Evolutionary conservation across 257 asterid species (phyloP).

Genomic region (Solanum bukasovii): DNA sequence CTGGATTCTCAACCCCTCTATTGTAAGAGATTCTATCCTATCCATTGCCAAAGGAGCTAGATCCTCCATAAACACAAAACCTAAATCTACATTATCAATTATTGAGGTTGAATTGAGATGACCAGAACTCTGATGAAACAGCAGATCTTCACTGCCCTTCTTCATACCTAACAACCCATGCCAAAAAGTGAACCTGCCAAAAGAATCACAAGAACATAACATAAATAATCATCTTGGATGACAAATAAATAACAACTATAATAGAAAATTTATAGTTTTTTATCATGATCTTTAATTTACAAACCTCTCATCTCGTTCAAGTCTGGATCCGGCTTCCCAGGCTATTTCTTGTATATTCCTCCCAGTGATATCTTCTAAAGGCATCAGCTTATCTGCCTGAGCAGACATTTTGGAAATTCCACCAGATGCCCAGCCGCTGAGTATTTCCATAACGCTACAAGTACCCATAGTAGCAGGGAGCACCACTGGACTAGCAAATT

Average conservation of each 20-base stretch:
- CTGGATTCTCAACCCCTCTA: conserved; percentile 72
- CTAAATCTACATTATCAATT: conserved; percentile 22
- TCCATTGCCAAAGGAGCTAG: conserved; percentile 49
- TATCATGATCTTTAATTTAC: conserved; percentile 11
- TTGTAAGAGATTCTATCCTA: conserved; percentile 50
- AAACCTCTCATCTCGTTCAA: conserved; percentile 35
- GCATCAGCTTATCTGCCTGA: conserved; percentile 51
- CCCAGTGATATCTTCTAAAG: conserved; percentile 70
- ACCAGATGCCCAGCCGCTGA: conserved; percentile 55
- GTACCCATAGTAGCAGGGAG: conserved; percentile 58
- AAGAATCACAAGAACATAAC: background rate
- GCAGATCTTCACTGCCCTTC: conserved; percentile 3
- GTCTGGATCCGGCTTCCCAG: conserved; percentile 27
- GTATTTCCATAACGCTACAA: conserved; percentile 33
- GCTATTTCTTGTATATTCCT: conserved; percentile 50
- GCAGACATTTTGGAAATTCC: conserved; percentile 56
- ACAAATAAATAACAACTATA: background rate
- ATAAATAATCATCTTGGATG: conserved; percentile 1
- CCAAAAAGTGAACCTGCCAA: conserved; percentile 23
- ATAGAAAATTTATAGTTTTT: background rate
- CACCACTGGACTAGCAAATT: conserved; percentile 60
- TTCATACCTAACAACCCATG: conserved; percentile 4
- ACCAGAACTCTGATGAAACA: conserved; percentile 3
- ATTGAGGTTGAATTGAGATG: conserved; percentile 14
- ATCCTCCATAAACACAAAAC: conserved; percentile 38